phyloP scores from a whole-genome alignment of 1,284 basidiomycete genomes.

The Inonotus obliquus region DNA sequence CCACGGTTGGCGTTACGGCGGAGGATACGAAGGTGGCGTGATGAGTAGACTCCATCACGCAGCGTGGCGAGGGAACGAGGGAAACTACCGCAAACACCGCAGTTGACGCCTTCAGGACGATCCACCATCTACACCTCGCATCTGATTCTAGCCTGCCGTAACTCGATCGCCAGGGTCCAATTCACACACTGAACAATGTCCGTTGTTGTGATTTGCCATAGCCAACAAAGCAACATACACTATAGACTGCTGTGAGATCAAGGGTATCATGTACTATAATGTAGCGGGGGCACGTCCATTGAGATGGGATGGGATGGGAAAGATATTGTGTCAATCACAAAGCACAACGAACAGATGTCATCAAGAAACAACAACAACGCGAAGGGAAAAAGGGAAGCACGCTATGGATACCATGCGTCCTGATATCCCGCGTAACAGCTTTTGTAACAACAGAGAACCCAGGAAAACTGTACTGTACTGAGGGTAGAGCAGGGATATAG shows the following conservation, averaged over 20 bases:
- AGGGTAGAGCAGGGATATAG: background rate
- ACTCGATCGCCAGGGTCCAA: no score
- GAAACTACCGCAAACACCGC: no score
- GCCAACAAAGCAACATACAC: background rate
- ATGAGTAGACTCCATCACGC: no score
- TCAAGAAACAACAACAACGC: background rate
- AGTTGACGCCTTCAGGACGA: no score
- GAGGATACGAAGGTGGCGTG: no score
- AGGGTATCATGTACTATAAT: background rate
- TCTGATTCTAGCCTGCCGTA: no score
- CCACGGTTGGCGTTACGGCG: no score
- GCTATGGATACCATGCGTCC: background rate
- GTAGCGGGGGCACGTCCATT: background rate
- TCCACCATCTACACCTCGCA: no score
- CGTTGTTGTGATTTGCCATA: background rate
- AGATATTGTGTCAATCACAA: background rate
- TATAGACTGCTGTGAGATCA: background rate
- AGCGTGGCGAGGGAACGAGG: no score
- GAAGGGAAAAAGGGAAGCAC: background rate
- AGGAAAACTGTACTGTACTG: background rate
- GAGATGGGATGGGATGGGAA: background rate
- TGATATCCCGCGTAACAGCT: background rate
- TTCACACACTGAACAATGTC: no score
- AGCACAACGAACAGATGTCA: background rate
- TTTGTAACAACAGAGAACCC: background rate